Base-by-base conservation (phyloP, 768 basidiomycete species). In the Podaxis sp. region DNA sequence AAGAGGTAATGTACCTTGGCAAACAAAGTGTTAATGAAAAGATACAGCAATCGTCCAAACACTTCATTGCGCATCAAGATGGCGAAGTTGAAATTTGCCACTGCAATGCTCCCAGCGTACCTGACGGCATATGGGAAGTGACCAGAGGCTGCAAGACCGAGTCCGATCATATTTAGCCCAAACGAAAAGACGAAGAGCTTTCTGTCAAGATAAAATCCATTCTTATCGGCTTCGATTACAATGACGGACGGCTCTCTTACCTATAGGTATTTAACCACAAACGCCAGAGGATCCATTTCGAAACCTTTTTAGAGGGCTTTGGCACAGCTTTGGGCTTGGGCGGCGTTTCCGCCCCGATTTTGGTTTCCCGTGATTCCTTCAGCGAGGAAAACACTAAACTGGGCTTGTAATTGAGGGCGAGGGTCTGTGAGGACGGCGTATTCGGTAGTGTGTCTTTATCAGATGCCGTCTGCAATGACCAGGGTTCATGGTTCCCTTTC, bases 31-130 rank as follows among this genome's bases (percentile, higher is more conserved):
- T 89, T 91, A 62, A 88, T 80, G 55, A 87, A 72, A 57, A 79
- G 69, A 68, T 89, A 91, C 18, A 91, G 70, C 40, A 84, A 64
- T 32, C 89, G 88, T 25, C 88, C 87, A 61, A 91, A 91, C 11
- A 89, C 79, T 64, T 91, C 89, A 67, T 91, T 91, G 10, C 89
- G 80, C 82, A 91, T 85, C 28, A 91, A 76, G 54, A 91, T 82
- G 4, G 88, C 81, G 52, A 88, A 77, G 69, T 86, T 86, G 67
- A 91, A 73, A 64, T 91, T 91, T 0, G 85, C 89, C 5, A 88
- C 77, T 7, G 85, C 87, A 66, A 90, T 78, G 40, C 88, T 86
- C 64, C 88, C 86, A 10, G 82, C 78, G 67, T 83, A 86, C 62
- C 75, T 75, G 3, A 74, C 70, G 1, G 83, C 86, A 64, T 90